A percentile compares a stretch with the other conserved stretches of the same genome.
Evolutionary conservation across 1,284 basidiomycete species (phyloP).

Genomic region (Agaricales sp.): DNA sequence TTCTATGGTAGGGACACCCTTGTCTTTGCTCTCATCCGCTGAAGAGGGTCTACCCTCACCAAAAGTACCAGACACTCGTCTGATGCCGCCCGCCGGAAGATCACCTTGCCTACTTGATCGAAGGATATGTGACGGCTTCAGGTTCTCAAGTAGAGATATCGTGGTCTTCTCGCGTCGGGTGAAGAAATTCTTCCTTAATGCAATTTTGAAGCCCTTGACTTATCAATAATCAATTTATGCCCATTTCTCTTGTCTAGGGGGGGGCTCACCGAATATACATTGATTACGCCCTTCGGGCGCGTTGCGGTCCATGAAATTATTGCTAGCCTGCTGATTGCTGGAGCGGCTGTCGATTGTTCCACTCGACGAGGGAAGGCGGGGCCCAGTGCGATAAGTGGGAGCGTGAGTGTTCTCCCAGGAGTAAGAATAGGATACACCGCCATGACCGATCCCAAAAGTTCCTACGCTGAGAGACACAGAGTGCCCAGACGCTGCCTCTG

Average conservation of each 20-base stretch:
- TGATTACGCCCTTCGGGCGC: not conserved
- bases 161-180: not conserved
- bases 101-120: too few species aligned
- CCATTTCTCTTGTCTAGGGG: not conserved
- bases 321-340: too few species aligned
- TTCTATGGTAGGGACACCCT: too few species aligned
- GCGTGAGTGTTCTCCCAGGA: conserved; percentile 7
- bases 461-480: conserved; percentile 10
- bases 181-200: not conserved
- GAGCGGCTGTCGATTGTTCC: too few species aligned
- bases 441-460: conserved; percentile 2
- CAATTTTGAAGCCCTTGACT: not conserved
- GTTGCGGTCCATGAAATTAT: too few species aligned
- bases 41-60: too few species aligned
- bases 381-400: not conserved
- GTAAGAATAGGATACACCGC: conserved; percentile 4
- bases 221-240: not conserved
- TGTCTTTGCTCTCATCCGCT: too few species aligned
- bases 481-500: conserved; percentile 9
- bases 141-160: not conserved
- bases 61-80: too few species aligned
- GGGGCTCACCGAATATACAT: not conserved
- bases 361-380: not conserved
- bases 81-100: too few species aligned
- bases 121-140: not conserved